phyloP scores from a whole-genome alignment of 768 basidiomycete genomes.

The Austroboletus eburneus region DNA sequence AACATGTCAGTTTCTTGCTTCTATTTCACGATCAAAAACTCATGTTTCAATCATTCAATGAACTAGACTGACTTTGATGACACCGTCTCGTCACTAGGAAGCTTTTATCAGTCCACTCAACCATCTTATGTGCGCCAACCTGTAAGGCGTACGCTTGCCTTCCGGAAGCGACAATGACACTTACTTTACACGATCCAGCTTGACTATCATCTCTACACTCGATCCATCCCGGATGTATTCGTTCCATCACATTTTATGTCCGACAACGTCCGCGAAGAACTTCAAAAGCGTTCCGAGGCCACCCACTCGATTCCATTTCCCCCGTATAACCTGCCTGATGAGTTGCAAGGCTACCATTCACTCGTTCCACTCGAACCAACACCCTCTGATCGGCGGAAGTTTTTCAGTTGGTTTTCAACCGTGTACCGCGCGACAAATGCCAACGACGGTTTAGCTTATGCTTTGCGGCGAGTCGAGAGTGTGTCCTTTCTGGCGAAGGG shows the following conservation, averaged over 20 bases:
- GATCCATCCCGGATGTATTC: slow-evolving; percentile 55
- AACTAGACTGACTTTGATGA: slow-evolving; percentile 32
- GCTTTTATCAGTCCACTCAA: slow-evolving; percentile 39
- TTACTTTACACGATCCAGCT: slow-evolving; percentile 45
- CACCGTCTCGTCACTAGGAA: slow-evolving; percentile 17
- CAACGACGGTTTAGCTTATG: slow-evolving; percentile 74
- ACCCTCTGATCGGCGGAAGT: slow-evolving; percentile 60
- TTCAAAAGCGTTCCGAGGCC: slow-evolving; percentile 48
- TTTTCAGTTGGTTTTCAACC: slow-evolving; percentile 75
- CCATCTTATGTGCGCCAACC: slow-evolving; percentile 63
- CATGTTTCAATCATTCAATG: slow-evolving; percentile 2
- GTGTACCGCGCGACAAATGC: slow-evolving; percentile 80
- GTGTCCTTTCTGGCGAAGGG: slow-evolving; percentile 6
- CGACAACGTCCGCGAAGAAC: slow-evolving; percentile 63
- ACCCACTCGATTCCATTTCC: slow-evolving; percentile 33
- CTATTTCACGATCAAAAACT: neutral
- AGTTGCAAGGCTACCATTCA: slow-evolving; percentile 87
- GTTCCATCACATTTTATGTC: slow-evolving; percentile 76
- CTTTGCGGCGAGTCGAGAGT: slow-evolving; percentile 87
- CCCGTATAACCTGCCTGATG: slow-evolving; percentile 70
- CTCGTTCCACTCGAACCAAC: slow-evolving; percentile 72
- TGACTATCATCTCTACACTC: slow-evolving; percentile 90
- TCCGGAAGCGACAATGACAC: neutral
- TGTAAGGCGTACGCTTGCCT: slow-evolving; percentile 36
- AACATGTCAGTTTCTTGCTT: slow-evolving; percentile 18